phyloP scores from a whole-genome alignment of 495 filamentous ascomycete genomes.

The Haplographium delicatum region DNA sequence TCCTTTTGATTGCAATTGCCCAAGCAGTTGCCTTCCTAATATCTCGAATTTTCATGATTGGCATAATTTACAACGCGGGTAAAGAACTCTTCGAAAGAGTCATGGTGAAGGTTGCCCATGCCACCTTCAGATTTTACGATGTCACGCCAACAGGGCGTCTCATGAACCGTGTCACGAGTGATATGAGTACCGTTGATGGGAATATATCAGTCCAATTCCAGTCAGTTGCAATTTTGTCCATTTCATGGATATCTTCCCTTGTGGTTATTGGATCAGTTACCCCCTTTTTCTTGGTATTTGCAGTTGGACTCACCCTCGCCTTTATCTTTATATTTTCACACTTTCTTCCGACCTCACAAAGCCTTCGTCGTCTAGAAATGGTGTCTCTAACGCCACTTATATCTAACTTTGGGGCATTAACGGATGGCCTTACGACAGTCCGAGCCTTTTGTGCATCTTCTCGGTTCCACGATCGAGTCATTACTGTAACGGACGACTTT shows the following conservation, averaged over 20 bases:
- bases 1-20: constrained; percentile 53
- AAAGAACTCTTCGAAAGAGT: constrained; percentile 63
- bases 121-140: constrained; percentile 84
- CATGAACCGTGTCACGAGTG: constrained; percentile 82
- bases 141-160: constrained; percentile 76
- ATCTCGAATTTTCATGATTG: constrained; percentile 54
- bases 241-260: constrained; percentile 67
- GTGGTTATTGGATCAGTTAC: constrained; percentile 70
- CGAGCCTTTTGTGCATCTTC: constrained; percentile 67
- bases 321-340: constrained; percentile 65
- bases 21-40: constrained; percentile 51
- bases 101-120: constrained; percentile 63
- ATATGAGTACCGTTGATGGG: constrained; percentile 79
- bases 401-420: constrained; percentile 77
- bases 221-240: constrained; percentile 53
- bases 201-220: constrained; percentile 67
- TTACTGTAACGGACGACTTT: constrained; percentile 72
- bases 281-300: constrained; percentile 67
- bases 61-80: constrained; percentile 72
- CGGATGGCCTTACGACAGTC: constrained; percentile 76
- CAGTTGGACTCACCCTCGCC: constrained; percentile 51
- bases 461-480: constrained; percentile 70
- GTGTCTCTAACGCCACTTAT: constrained; percentile 76
- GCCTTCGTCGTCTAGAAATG: constrained; percentile 74
- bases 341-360: constrained; percentile 79